Conservation (phyloP, 73 alveolate genomes). For the Paramecium sexaurelia region DNA sequence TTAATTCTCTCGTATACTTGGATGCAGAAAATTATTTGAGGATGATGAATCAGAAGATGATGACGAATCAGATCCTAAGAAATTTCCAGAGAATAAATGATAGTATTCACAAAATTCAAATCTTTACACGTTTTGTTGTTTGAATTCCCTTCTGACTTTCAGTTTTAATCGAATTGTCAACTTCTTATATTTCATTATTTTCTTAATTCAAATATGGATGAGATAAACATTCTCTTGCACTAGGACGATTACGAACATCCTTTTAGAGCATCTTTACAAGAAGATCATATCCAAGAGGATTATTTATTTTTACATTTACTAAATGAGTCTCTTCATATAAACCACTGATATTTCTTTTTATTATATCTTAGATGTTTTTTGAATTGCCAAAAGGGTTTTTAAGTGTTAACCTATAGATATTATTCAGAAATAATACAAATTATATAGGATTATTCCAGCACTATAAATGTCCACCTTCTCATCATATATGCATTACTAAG, state of each 20-base stretch:
- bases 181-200: background rate
- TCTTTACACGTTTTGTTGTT: background rate
- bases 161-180: background rate
- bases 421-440: background rate
- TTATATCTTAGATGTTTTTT: background rate
- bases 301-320: background rate
- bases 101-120: background rate
- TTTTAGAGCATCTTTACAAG: background rate
- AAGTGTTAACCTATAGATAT: background rate
- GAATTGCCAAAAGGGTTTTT: constrained; percentile 20
- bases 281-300: background rate
- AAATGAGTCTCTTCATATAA: background rate
- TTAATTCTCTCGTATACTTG: background rate
- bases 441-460: constrained; percentile 65
- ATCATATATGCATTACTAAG: background rate
- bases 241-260: background rate
- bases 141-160: background rate
- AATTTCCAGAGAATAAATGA: background rate
- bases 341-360: background rate
- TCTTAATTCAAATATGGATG: background rate
- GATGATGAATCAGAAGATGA: constrained; percentile 29
- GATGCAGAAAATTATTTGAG: background rate
- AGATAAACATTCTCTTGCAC: constrained; percentile 1
- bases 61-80: constrained; percentile 9
- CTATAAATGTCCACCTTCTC: constrained; percentile 59